Base-by-base conservation (phyloP, 2,329 filamentous ascomycete genomes). In the Colletotrichum orchidophilum region DNA sequence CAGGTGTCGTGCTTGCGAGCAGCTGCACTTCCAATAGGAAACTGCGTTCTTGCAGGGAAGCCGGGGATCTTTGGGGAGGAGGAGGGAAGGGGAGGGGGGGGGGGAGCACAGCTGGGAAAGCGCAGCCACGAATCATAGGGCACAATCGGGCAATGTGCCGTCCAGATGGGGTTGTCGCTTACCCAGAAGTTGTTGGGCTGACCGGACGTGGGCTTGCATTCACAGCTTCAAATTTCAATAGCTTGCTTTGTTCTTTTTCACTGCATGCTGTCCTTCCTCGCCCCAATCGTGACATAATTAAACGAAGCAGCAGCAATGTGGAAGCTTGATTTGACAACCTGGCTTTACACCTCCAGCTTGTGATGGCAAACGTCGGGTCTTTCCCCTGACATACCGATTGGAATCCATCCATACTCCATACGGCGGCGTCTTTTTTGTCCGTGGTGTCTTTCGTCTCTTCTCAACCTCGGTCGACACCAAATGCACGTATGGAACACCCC, bases 351-450 rank as follows among this genome's bases (percentile, higher is more conserved):
- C 59, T 52, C 59, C 58, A 62, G 52, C 57, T 57, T 71, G 68
- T 71, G 63, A 71, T 63, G 52, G 39, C 57, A 67, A 49, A 15
- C 42, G 68, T 71, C 68, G 57, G 57, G 63, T 29, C 15, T 62
- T 58, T 46, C 39, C 21, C 66, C 63, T 50, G 29, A 53, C 42
- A 29, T 33, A 27, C 21, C 35, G n/a, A n/a, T 53, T 54, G 50
- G 18, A 50, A 24, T 49, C 52, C 33, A n/a, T 15, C 18, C 39
- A 46, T 15, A 46, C 39, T 46, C 39, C 39, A 46, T 46, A 46
- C 7, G 24, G 31, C 24, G 33, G 61, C 66, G 53, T 54, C n/a
- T 26, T 59, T 24, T 46, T 46, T 46, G 18, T 46, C 39, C n/a
- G 18, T 46, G 15, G n/a, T n/a, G 7, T 46, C 39, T 11, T 39